phyloP scores from a whole-genome alignment of 2,329 filamentous ascomycete genomes.

The Fusarium sp. region DNA sequence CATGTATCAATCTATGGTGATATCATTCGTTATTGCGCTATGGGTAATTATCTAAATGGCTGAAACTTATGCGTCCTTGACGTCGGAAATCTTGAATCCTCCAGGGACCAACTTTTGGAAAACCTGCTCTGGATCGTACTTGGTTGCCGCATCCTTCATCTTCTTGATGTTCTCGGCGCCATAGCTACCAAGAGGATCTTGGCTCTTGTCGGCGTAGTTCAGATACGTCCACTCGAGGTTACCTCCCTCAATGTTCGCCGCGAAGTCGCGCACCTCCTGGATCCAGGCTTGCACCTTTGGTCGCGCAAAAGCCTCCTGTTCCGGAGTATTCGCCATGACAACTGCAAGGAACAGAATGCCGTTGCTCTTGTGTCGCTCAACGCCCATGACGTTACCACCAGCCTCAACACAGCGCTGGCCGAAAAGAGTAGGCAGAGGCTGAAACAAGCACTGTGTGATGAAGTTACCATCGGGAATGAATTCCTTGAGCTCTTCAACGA shows the following conservation, averaged over 20 bases:
- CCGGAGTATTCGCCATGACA: constrained; percentile 18
- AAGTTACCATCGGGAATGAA: constrained; percentile 34
- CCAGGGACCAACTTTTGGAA: constrained; percentile 47
- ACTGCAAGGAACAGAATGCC: constrained; percentile 29
- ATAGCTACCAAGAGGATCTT: constrained; percentile 43
- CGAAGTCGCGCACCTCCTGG: constrained; percentile 11
- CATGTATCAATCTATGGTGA: not conserved
- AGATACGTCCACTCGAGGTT: constrained; percentile 42
- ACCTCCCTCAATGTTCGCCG: constrained; percentile 29
- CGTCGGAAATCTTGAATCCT: constrained; percentile 42
- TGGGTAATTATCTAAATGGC: not conserved
- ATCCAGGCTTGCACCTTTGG: constrained; percentile 29
- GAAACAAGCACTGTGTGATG: constrained; percentile 33
- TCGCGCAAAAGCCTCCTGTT: constrained; percentile 27
- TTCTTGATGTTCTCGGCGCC: constrained; percentile 41
- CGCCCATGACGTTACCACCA: constrained; percentile 34
- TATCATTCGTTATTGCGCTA: not conserved
- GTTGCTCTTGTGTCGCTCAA: constrained; percentile 30
- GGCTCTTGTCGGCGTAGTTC: constrained; percentile 40
- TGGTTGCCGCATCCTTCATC: constrained; percentile 39
- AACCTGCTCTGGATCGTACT: constrained; percentile 48
- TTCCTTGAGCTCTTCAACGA: constrained; percentile 29
- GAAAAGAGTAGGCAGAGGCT: constrained; percentile 25
- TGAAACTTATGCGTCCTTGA: constrained; percentile 23
- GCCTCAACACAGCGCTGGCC: constrained; percentile 30